Base-by-base conservation (phyloP, 768 basidiomycete species). In the Boletus pseudo-olivaceus region DNA sequence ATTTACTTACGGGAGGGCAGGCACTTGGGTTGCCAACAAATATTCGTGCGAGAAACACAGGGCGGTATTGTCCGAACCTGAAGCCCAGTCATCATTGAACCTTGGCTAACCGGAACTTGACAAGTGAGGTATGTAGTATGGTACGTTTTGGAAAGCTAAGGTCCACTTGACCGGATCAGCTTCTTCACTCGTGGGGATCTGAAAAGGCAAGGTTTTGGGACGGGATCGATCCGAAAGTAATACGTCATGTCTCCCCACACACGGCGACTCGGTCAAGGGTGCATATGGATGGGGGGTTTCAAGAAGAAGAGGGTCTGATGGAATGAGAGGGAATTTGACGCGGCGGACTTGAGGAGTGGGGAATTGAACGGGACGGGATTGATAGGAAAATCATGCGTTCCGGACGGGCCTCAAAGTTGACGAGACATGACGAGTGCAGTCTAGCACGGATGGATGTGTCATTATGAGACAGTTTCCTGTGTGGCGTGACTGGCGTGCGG, bases 181-280 rank as follows among this genome's bases (percentile, higher is more conserved):
- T 44, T 56, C 41, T 33, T 45, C 4, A 43, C 42, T 59, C 27
- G 45, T 38, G 38, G 43, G 43, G 47, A 53, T 47, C 51, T 41
- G 43, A 41, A 47, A 48, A 38, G 32, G 60, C 20, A 53, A 49
- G 40, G 43, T 51, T 63, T 63, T 23, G 40, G 47, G 45, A 47
- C 41, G 43, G 47, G 46, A 50, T 50, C 30, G 55, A 52, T 51
- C 29, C 51, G 43, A 43, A 50, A 32, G 47, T 5, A 49, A 54
- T 60, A 64, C 62, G 62, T 64, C 64, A 66, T 62, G 56, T 46
- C 56, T 47, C 60, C 54, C 62, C 54, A 53, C 63, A 59, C 37
- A 62, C 56, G 62, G 63, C 59, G 52, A 58, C 50, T 58, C 48
- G 35, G 45, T 50, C 26, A 45, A 44, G 52, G 52, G 51, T 45